Base-by-base conservation (phyloP, 1,284 basidiomycete species). In the Ustilago nuda region DNA sequence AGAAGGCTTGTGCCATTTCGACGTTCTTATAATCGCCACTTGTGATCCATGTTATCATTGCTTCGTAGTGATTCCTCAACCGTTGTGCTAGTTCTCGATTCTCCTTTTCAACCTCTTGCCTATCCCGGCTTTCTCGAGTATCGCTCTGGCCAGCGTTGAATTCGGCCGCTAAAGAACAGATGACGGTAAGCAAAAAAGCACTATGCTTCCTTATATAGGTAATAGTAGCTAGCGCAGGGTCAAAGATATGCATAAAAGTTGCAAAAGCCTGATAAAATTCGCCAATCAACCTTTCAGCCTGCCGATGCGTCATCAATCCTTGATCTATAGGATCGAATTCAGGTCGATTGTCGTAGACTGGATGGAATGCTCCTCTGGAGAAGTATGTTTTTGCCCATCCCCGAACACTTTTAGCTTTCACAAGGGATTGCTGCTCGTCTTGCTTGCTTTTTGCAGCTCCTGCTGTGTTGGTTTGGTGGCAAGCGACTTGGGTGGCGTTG, bases 181-280 rank as follows among this genome's bases (percentile, higher is more conserved):
- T 66, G 6, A 80, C 78, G 0, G 71, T 75, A 2, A 80, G 58
- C 2, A 78, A 56, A 36, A 80, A 78, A 2, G 65, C 66, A 8
- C 68, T 72, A 55, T 71, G 75, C 51, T 73, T 72, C 27, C 76
- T 66, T 37, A 80, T 70, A 56, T 80, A 80, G 2, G 61, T 52
- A 32, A 80, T 54, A 4, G 64, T 72, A 19, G 74, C 75, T 4
- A 80, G 63, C 2, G 65, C 33, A 1, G 67, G 78, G 51, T 80
- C 78, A 23, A 80, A 78, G 54, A 78, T 70, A 62, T 78, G 72
- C 54, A 80, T 67, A 19, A 75, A 78, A 0, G 66, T 75, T 27
- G 59, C 61, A 46, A 80, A 69, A 0, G 55, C 32, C 7, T 59
- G n/a, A 50, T 78, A 73, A 50, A 80, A 73, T 3, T 51, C 54